Conservation (phyloP, 805 yeast genomes). For the Candida tallmaniae region DNA sequence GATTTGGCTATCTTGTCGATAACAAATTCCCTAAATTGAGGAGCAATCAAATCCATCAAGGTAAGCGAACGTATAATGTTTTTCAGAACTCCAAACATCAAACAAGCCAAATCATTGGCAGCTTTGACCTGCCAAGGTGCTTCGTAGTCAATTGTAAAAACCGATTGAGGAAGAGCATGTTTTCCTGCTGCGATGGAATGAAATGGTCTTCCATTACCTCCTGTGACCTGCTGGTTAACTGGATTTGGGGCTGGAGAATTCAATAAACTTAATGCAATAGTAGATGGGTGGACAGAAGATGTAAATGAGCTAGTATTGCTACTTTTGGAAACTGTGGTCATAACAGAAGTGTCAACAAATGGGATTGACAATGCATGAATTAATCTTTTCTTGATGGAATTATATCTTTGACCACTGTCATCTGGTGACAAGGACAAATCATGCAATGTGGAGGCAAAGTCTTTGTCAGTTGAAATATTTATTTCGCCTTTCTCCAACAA, state of each 20-base stretch:
- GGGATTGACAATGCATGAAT: conserved; percentile 67
- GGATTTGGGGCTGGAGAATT: conserved; percentile 10
- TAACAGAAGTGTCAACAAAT: conserved; percentile 42
- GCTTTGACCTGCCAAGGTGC: conserved; percentile 80
- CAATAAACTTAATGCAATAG: conserved; percentile 28
- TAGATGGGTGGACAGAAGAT: conserved; percentile 22
- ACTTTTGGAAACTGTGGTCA: conserved; percentile 18
- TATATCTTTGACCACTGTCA: conserved; percentile 23
- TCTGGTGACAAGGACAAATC: conserved; percentile 47
- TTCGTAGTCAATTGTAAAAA: conserved; percentile 69
- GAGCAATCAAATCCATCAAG: conserved; percentile 71
- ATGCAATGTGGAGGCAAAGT: conserved; percentile 52
- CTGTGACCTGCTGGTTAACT: conserved; percentile 3
- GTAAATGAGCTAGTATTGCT: conserved; percentile 18
- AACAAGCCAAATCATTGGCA: conserved; percentile 85
- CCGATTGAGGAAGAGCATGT: conserved; percentile 73
- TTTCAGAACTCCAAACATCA: conserved; percentile 78
- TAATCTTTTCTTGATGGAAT: conserved; percentile 41
- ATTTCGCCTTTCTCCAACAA: conserved; percentile 40
- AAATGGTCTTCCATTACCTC: conserved; percentile 41
- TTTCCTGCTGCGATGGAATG: conserved; percentile 68
- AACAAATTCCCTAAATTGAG: conserved; percentile 70
- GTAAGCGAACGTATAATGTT: conserved; percentile 57
- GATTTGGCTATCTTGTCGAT: conserved; percentile 38
- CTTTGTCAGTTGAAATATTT: conserved; percentile 24